These are phyloP conservation scores for Diospyros kaki DNA, from an alignment of 148 eudicot species.

Conservation along the genomic window DNA sequence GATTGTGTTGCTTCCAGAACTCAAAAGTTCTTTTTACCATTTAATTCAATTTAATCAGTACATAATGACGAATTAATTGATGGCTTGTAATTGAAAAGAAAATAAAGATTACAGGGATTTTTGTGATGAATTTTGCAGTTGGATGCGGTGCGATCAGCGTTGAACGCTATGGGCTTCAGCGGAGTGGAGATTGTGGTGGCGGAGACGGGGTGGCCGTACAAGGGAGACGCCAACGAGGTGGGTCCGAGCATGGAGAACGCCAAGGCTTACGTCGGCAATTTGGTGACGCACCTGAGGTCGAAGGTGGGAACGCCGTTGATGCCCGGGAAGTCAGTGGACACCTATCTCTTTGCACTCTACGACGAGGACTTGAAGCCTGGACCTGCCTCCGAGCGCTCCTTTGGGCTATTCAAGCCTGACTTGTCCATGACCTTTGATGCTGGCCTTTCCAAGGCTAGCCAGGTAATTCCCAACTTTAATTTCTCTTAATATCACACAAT, in stretches of 20 bases:
- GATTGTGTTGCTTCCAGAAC: neutral
- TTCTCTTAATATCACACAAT: too few species aligned
- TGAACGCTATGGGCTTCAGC: constrained; percentile 43
- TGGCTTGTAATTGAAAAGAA: neutral
- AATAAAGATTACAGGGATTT: neutral
- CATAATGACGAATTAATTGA: too few species aligned
- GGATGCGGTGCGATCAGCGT: constrained; percentile 53
- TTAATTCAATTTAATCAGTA: too few species aligned
- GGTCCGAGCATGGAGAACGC: constrained; percentile 60
- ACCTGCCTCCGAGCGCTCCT: constrained; percentile 46
- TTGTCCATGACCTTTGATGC: constrained; percentile 37
- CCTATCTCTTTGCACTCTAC: constrained; percentile 52
- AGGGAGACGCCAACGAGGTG: constrained; percentile 47
- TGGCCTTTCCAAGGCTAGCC: constrained; percentile 38
- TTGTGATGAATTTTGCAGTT: constrained; percentile 23
- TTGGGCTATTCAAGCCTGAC: constrained; percentile 57
- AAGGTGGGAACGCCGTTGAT: constrained; percentile 62
- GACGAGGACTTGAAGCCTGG: constrained; percentile 63
- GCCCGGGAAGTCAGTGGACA: constrained; percentile 54
- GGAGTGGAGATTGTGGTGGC: constrained; percentile 57
- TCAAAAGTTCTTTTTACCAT: too few species aligned
- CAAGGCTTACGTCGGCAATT: constrained; percentile 50
- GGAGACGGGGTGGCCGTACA: constrained; percentile 68
- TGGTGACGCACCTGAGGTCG: constrained; percentile 47
- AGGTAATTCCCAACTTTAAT: constrained; percentile 18